A percentile compares a stretch with the other conserved stretches of the same genome.
phyloP scores from a whole-genome alignment of 768 basidiomycete species.

The Termitomyces sp. region DNA sequence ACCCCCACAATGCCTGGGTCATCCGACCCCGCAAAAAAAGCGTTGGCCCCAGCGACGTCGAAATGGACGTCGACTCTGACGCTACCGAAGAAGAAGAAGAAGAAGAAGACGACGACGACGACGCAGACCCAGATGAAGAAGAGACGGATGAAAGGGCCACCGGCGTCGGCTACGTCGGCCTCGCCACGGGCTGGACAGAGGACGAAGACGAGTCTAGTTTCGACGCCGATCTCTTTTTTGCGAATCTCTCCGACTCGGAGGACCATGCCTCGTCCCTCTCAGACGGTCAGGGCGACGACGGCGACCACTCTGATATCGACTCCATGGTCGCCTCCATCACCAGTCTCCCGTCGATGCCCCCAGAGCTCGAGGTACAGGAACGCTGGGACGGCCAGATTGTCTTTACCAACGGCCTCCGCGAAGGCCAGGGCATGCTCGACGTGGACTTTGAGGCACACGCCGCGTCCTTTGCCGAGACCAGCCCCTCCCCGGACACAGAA shows the following conservation, averaged over 20 bases:
- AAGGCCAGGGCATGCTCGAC: constrained; percentile 57
- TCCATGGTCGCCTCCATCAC: constrained; percentile 24
- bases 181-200: constrained; percentile 71
- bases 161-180: constrained; percentile 46
- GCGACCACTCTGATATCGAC: constrained; percentile 39
- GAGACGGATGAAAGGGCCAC: constrained; percentile 39
- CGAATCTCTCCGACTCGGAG: constrained; percentile 61
- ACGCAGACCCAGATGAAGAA: constrained; percentile 33
- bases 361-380: constrained; percentile 63
- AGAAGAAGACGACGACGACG: constrained; percentile 36
- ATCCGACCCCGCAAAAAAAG: constrained; percentile 66
- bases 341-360: constrained; percentile 24
- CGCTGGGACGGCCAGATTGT: constrained; percentile 74
- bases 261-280: constrained; percentile 24
- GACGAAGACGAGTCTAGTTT: constrained; percentile 72
- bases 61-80: constrained; percentile 60
- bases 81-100: constrained; percentile 47
- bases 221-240: constrained; percentile 82
- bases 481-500: constrained; percentile 41
- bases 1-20: constrained; percentile 53
- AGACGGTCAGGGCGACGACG: constrained; percentile 33
- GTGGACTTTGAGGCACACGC: constrained; percentile 66
- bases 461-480: constrained; percentile 44
- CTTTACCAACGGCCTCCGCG: constrained; percentile 58
- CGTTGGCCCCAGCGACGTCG: constrained; percentile 56